These are phyloP conservation scores for Thuidium tamariscinum DNA, from an alignment of 225 moss, liverwort and hornwort species.

Conservation along the genomic window DNA sequence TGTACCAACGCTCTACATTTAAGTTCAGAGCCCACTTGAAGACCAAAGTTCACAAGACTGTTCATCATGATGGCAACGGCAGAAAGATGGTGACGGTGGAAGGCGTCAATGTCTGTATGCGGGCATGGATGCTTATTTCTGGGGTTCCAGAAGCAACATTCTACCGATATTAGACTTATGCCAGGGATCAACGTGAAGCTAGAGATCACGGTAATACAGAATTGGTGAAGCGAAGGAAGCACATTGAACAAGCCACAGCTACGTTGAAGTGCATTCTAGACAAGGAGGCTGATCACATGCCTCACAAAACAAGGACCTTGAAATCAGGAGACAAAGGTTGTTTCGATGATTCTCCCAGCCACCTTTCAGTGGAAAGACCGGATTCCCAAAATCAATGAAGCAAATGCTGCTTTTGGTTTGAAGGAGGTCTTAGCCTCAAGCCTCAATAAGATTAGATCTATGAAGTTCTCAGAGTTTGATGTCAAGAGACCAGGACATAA, in stretches of 20 bases:
- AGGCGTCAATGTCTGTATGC: fast-evolving
- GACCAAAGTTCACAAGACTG: fast-evolving
- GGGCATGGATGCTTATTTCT: too few species aligned
- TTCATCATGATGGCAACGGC: fast-evolving
- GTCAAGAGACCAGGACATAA: too few species aligned
- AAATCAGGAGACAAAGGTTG: too few species aligned
- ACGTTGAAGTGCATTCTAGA: neutral
- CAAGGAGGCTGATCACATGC: neutral
- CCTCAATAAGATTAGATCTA: too few species aligned
- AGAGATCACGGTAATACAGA: fast-evolving
- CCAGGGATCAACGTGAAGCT: fast-evolving
- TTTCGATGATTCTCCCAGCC: fast-evolving
- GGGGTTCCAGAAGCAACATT: fast-evolving
- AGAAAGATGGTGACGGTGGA: too few species aligned
- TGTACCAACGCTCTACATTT: fast-evolving
- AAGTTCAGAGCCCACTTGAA: too few species aligned
- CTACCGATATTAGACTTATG: fast-evolving
- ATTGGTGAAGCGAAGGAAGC: neutral
- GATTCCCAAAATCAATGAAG: too few species aligned
- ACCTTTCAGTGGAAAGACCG: too few species aligned
- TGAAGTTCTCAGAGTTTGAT: too few species aligned
- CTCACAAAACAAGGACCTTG: fast-evolving
- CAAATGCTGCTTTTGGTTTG: too few species aligned
- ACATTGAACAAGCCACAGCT: fast-evolving
- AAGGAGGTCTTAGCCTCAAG: too few species aligned